These are phyloP conservation scores for Cyphellophora europaea DNA, from an alignment of 2,329 filamentous ascomycete species.

Conservation along the genomic window DNA sequence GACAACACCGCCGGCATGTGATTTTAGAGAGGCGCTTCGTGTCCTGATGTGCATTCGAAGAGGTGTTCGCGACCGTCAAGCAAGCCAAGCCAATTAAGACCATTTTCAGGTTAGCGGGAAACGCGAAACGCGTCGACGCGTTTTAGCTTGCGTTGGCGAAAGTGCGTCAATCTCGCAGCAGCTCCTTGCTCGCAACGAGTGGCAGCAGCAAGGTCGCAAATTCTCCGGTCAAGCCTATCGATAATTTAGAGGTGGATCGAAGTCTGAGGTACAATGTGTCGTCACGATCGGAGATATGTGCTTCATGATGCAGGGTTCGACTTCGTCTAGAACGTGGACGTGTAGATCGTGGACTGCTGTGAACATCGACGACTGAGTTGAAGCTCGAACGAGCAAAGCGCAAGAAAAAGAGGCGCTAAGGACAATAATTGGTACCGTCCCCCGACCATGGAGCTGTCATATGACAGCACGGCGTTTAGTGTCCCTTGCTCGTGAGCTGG, in stretches of 20 bases:
- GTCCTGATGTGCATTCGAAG: too few relatives aligned
- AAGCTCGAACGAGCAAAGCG: too few relatives aligned
- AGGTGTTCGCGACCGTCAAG: background rate
- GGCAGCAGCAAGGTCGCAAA: constrained; percentile 4
- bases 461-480: too few relatives aligned
- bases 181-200: background rate
- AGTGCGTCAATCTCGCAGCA: background rate
- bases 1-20: too few relatives aligned
- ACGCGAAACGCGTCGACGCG: background rate
- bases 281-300: background rate
- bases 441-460: too few relatives aligned
- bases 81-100: background rate
- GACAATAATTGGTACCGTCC: too few relatives aligned
- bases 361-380: too few relatives aligned
- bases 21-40: too few relatives aligned
- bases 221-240: constrained; percentile 8
- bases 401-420: too few relatives aligned
- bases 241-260: background rate
- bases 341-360: too few relatives aligned
- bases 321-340: background rate
- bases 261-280: background rate
- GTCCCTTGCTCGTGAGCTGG: too few relatives aligned
- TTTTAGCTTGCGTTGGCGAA: background rate
- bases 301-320: background rate
- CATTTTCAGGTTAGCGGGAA: background rate